Conservation (phyloP, 805 yeast species). For the Wickerhamomyces chaumierensis region DNA sequence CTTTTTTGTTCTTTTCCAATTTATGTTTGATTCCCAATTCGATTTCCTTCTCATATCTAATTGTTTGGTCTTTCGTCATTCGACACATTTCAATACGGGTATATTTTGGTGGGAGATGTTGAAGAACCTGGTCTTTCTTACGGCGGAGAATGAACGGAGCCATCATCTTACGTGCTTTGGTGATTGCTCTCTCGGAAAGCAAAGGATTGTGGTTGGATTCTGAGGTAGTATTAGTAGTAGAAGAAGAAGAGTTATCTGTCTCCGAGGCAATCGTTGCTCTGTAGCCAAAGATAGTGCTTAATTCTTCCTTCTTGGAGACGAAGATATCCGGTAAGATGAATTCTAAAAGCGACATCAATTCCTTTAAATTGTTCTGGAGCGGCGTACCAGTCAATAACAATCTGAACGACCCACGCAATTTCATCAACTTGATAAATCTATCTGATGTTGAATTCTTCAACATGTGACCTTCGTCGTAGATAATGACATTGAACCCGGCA, state of each 20-base stretch:
- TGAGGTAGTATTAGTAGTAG: no score
- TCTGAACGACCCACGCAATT: slow-evolving; percentile 72
- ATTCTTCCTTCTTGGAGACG: slow-evolving; percentile 69
- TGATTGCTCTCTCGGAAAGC: slow-evolving; percentile 81
- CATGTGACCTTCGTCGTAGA: slow-evolving; percentile 97
- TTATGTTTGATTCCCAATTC: slow-evolving; percentile 24
- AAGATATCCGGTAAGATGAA: slow-evolving; percentile 83
- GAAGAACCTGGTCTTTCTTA: slow-evolving; percentile 82
- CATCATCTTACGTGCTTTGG: slow-evolving; percentile 96
- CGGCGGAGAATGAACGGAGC: slow-evolving; percentile 92
- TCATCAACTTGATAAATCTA: slow-evolving; percentile 80
- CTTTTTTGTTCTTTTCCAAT: slow-evolving; percentile 20
- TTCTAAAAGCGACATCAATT: slow-evolving; percentile 79
- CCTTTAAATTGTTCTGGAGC: slow-evolving; percentile 83
- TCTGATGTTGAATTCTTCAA: slow-evolving; percentile 83
- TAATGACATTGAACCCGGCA: slow-evolving; percentile 73
- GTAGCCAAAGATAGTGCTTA: slow-evolving; percentile 77
- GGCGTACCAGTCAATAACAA: slow-evolving; percentile 94
- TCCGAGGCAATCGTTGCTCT: slow-evolving; percentile 57
- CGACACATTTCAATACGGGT: slow-evolving; percentile 58
- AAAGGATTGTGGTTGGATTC: slow-evolving; percentile 73
- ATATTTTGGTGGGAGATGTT: slow-evolving; percentile 73
- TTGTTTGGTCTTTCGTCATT: slow-evolving; percentile 39
- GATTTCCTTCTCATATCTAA: slow-evolving; percentile 53
- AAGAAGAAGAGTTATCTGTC: no score